Evolutionary conservation across 139 green algal species (phyloP).

Genomic region (Chlorella sp.): DNA sequence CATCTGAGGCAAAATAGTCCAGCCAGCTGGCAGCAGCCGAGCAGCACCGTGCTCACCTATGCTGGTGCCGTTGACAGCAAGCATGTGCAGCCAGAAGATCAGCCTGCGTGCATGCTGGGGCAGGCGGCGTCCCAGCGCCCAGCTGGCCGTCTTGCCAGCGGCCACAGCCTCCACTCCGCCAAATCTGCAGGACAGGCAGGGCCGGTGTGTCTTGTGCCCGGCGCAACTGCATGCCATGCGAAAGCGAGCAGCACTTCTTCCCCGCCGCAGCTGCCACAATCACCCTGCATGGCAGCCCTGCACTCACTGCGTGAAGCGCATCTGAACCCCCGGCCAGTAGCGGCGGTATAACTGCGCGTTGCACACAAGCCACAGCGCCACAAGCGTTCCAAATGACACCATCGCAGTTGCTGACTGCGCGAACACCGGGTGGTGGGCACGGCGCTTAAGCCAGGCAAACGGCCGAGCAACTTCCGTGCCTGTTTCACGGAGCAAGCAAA

Average conservation of each 20-base stretch:
- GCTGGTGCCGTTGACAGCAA: background rate
- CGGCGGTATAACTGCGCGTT: slow-evolving; percentile 40
- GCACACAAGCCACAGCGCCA: slow-evolving; percentile 36
- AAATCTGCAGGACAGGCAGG: slow-evolving; percentile 1
- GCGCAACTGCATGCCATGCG: background rate
- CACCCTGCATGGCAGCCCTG: no score
- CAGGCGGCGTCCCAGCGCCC: background rate
- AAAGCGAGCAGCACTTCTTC: no score
- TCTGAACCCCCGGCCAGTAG: slow-evolving; percentile 43
- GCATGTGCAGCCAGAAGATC: slow-evolving; percentile 29
- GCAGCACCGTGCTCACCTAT: background rate
- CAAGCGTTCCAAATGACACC: background rate
- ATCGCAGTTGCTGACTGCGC: no score
- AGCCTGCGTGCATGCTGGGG: background rate
- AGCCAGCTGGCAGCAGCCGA: no score
- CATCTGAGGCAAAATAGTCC: no score
- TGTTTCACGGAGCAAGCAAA: no score
- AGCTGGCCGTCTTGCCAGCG: background rate
- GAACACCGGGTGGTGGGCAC: no score
- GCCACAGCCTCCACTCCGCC: background rate
- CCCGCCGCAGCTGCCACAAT: background rate
- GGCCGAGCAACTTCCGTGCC: no score
- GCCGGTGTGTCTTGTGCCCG: no score
- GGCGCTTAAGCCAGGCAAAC: no score
- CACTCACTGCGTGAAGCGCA: slow-evolving; percentile 38